Evolutionary conservation across 2,329 filamentous ascomycete species (phyloP), one percentile per base, ranked within the genome.

Genomic region (Ustilaginoidea virens): DNA sequence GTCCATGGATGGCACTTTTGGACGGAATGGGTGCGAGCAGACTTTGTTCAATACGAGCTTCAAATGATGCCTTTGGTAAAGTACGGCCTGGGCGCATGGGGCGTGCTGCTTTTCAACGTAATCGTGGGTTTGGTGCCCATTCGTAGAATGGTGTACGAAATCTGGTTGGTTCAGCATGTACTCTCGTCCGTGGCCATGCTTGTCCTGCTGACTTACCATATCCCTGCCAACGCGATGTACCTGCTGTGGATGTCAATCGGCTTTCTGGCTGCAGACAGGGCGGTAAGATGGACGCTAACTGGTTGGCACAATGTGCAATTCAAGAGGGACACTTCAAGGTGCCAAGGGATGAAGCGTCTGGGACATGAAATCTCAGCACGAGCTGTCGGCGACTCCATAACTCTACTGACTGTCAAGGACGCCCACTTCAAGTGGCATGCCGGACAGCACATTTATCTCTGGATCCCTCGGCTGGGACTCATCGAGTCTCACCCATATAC

Each of bases 1-100:
- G 61, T 80, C 4, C 77, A 82, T 40, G 74, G 78, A 34, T 77
- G 69, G 39, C 69, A 77, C 46, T 81, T 80, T 46, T 74, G 72
- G 51, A 55, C 56, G 3, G 64, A 74, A 43, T 81, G 75, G 71
- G 61, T 62, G 16, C 55, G 56, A 8, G 62, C 69, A 31, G 66
- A 69, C 33, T 69, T 76, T 33, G 59, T 79, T 17, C 50, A 64
- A 23, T 51, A 59, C 13, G 67, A 79, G 44, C 50, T 81, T 12
- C 42, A 58, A 22, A 63, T 70, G 33, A 73, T 80, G 62, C 60
- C 66, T 5, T 65, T 79, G 42, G 66, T 76, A 34, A 69, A 69
- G 42, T 77, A 76, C 38, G 77, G 77, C 5, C 47, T 81, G 2
- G 73, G 63, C 7, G 74, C 74, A 1, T 81, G 75, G 74, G 68